Percentiles rank a stretch among this genome's conserved stretches.
These are phyloP conservation scores for Aspergillus latus DNA, from an alignment of 2,329 filamentous ascomycete genomes.

Conservation along the genomic window DNA sequence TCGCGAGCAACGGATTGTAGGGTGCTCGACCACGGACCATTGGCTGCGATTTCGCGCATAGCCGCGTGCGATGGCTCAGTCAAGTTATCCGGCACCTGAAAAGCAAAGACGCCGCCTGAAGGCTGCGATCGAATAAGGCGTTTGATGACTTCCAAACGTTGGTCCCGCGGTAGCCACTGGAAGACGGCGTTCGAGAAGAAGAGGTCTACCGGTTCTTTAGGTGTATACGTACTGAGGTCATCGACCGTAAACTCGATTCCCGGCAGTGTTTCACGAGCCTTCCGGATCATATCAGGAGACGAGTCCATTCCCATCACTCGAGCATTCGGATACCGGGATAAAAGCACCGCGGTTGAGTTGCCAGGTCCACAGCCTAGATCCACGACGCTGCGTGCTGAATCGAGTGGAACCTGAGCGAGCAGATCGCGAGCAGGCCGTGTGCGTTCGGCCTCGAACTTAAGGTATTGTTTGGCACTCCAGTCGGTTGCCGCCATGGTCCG, in stretches of 20 bases:
- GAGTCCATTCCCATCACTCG: slow-evolving; percentile 55
- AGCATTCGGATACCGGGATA: slow-evolving; percentile 49
- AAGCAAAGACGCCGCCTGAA: slow-evolving; percentile 52
- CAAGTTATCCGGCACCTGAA: slow-evolving; percentile 57
- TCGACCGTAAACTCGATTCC: slow-evolving; percentile 47
- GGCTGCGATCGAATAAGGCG: slow-evolving; percentile 44
- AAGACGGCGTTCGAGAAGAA: slow-evolving; percentile 60
- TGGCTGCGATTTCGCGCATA: slow-evolving; percentile 50
- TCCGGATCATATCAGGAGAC: slow-evolving; percentile 56
- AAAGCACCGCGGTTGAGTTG: slow-evolving; percentile 56
- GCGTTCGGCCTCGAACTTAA: slow-evolving; percentile 56
- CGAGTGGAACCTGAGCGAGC: slow-evolving; percentile 48
- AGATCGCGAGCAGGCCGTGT: slow-evolving; percentile 57
- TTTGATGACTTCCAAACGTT: slow-evolving; percentile 49
- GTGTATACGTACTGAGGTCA: slow-evolving; percentile 48
- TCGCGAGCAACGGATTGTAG: slow-evolving; percentile 44
- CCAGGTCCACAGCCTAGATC: slow-evolving; percentile 63
- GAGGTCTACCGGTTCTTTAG: slow-evolving; percentile 41
- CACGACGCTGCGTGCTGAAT: slow-evolving; percentile 47
- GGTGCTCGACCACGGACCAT: slow-evolving; percentile 41
- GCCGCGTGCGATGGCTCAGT: slow-evolving; percentile 49
- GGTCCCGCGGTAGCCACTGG: slow-evolving; percentile 53
- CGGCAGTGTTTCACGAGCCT: slow-evolving; percentile 46
- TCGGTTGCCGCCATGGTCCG: slow-evolving; percentile 10
- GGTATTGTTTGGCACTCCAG: slow-evolving; percentile 60